These are phyloP conservation scores for Prasinococcaceae sp. DNA, from an alignment of 139 green algal genomes.

Conservation along the genomic window DNA sequence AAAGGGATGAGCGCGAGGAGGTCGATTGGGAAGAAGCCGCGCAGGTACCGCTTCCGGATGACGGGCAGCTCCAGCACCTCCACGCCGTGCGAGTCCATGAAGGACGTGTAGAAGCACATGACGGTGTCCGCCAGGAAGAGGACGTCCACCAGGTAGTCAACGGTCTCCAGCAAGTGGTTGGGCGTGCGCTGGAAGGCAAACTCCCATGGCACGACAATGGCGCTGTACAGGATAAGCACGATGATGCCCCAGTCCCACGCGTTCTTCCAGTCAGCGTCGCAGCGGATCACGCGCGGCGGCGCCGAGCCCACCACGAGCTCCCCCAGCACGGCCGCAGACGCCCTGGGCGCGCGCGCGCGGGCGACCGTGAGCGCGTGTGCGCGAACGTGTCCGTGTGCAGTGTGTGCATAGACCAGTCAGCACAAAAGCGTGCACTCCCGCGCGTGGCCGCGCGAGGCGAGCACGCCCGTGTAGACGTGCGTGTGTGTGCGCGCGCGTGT, in stretches of 20 bases:
- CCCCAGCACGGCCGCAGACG: no score
- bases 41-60: slow-evolving; percentile 6
- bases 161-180: neutral
- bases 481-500: no score
- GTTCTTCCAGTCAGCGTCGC: slow-evolving; percentile 1
- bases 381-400: no score
- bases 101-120: slow-evolving; percentile 6
- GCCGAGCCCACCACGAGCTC: no score
- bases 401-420: no score
- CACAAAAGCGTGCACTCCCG: no score
- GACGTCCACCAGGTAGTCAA: slow-evolving; percentile 14
- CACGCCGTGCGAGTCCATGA: slow-evolving; percentile 4
- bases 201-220: slow-evolving; percentile 3
- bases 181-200: neutral
- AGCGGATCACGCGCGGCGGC: neutral
- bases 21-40: slow-evolving; percentile 2
- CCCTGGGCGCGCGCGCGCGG: no score
- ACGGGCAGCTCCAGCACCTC: slow-evolving; percentile 5
- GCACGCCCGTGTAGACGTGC: no score
- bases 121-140: slow-evolving; percentile 6
- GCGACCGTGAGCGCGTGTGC: no score
- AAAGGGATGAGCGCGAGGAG: slow-evolving; percentile 7
- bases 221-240: slow-evolving; percentile 9
- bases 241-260: slow-evolving; percentile 17
- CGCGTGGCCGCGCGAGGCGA: no score